These are phyloP conservation scores for Pythium dissimile DNA, from an alignment of 352 stramenopile species.

Conservation along the genomic window DNA sequence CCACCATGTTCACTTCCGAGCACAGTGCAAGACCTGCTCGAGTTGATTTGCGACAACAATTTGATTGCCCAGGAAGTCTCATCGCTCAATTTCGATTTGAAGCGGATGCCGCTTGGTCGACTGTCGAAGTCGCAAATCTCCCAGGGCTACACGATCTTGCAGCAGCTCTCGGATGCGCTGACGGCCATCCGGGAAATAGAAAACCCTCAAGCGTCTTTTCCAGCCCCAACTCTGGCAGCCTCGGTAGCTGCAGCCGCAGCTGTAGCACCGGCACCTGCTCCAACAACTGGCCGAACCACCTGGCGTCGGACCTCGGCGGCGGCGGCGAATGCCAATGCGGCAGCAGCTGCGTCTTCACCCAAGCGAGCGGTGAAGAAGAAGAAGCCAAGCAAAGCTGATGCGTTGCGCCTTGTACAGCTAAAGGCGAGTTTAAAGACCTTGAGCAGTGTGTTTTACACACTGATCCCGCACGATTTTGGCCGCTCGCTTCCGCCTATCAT, in stretches of 20 bases:
- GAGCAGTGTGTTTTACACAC: conserved; percentile 66
- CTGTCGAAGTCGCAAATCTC: conserved; percentile 63
- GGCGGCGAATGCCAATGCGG: neutral
- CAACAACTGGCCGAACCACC: conserved; percentile 4
- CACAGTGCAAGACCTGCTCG: conserved; percentile 19
- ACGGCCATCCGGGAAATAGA: conserved; percentile 38
- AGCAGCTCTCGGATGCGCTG: conserved; percentile 40
- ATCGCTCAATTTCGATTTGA: conserved; percentile 32
- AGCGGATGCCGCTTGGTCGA: conserved; percentile 29
- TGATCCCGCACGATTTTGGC: conserved; percentile 70
- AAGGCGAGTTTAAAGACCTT: conserved; percentile 42
- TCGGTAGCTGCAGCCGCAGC: neutral
- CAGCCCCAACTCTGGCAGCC: neutral
- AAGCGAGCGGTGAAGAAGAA: neutral
- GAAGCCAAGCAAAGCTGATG: conserved; percentile 1
- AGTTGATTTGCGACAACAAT: conserved; percentile 28
- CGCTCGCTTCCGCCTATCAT: conserved; percentile 45
- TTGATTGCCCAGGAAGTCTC: conserved; percentile 30
- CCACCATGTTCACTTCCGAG: conserved; percentile 7
- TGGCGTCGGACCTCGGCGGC: neutral
- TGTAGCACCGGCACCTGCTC: neutral
- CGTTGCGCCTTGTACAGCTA: conserved; percentile 14
- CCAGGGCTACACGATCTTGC: conserved; percentile 52
- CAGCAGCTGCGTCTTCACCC: neutral
- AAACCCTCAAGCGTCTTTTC: conserved; percentile 4